These are phyloP conservation scores for Schoenoplectus tabernaemontani DNA, from an alignment of 202 grass and related monocot species.

Conservation along the genomic window DNA sequence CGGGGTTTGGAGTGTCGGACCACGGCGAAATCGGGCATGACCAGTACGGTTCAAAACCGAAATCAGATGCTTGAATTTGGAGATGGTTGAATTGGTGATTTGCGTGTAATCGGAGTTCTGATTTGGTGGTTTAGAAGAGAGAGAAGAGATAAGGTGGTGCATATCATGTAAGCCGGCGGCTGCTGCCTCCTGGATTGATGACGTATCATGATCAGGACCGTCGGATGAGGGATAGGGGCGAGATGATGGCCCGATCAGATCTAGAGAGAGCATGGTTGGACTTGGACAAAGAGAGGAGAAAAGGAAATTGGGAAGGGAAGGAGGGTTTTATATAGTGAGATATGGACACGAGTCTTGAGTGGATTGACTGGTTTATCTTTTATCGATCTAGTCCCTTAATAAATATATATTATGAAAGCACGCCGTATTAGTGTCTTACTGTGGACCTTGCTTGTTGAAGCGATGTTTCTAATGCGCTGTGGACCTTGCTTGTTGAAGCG, in stretches of 20 bases:
- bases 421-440: too few species aligned
- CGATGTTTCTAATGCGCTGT: neutral
- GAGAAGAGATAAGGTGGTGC: slow-evolving; percentile 2
- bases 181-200: slow-evolving; percentile 25
- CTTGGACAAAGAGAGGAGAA: neutral
- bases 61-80: slow-evolving; percentile 29
- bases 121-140: slow-evolving; percentile 1
- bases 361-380: slow-evolving; percentile 1
- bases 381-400: neutral
- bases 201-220: neutral
- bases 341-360: neutral
- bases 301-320: neutral
- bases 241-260: slow-evolving; percentile 13
- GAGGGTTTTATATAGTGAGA: slow-evolving; percentile 14
- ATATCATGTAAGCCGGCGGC: slow-evolving; percentile 16
- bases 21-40: slow-evolving; percentile 58
- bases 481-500: neutral
- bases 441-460: neutral
- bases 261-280: slow-evolving; percentile 23
- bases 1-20: neutral
- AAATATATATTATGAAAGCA: neutral
- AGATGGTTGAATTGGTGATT: slow-evolving; percentile 29
- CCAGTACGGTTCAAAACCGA: slow-evolving; percentile 42
- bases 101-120: slow-evolving; percentile 20
- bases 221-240: neutral